phyloP scores from a whole-genome alignment of 2,329 filamentous ascomycete species.

The Phoma sp. region DNA sequence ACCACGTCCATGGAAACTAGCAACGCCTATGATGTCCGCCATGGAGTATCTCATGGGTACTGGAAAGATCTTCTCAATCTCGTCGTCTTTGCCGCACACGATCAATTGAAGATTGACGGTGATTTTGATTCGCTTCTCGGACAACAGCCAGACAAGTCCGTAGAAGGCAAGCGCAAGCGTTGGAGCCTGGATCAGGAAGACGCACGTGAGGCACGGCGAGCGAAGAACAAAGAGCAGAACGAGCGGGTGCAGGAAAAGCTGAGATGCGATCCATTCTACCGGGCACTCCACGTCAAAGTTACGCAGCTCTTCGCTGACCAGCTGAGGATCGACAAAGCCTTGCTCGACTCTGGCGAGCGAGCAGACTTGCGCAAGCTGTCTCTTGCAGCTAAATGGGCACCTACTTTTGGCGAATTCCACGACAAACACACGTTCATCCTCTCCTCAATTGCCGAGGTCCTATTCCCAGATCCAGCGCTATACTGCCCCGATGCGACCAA shows the following conservation, averaged over 20 bases:
- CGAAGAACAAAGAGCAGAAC: not conserved
- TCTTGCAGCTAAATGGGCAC: slow-evolving; percentile 68
- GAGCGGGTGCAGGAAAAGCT: not conserved
- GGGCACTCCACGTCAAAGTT: not conserved
- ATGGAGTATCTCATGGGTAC: not conserved
- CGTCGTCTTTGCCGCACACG: slow-evolving; percentile 1
- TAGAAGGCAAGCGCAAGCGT: not conserved
- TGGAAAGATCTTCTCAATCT: slow-evolving; percentile 3
- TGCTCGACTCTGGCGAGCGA: slow-evolving; percentile 52
- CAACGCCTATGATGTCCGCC: not conserved
- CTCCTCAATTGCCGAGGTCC: slow-evolving; percentile 46
- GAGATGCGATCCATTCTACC: not conserved
- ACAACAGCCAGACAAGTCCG: too few species aligned
- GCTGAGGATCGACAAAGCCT: slow-evolving; percentile 56
- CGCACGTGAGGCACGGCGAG: not conserved
- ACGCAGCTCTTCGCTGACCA: slow-evolving; percentile 2
- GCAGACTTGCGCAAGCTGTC: slow-evolving; percentile 58
- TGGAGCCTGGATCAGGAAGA: not conserved
- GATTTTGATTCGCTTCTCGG: too few species aligned
- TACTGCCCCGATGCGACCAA: slow-evolving; percentile 25
- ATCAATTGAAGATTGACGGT: not conserved
- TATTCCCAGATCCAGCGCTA: not conserved
- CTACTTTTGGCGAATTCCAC: slow-evolving; percentile 62
- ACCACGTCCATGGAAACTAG: too few species aligned
- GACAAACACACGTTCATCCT: slow-evolving; percentile 66